Evolutionary conservation across 176 grass and related monocot species (phyloP), one percentile per base, ranked within the genome.

Genomic region (Neostapfia colusana): DNA sequence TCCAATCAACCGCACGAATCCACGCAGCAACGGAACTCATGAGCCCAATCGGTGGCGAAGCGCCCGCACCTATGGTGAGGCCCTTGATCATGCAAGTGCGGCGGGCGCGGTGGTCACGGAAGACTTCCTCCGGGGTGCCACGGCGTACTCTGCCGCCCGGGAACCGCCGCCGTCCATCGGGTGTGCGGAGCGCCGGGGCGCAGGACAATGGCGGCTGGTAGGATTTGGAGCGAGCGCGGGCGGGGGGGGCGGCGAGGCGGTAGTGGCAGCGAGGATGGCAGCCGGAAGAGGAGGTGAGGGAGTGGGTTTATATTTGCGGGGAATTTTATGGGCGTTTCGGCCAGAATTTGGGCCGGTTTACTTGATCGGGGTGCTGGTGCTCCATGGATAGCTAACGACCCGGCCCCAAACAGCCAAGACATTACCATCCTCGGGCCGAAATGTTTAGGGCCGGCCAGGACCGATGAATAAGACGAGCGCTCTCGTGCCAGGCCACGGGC

Each of bases 1-100:
- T 26, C 79, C 48, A 70, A 51, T 88, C 67, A 86, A 42, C 42
- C 63, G 46, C 66, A 59, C 68, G 45, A 86, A 75, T 74, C 82
- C 67, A 20, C 36, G 12, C 12, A 48, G 8, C 9, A 43, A 28
- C 4, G 17, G 3, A 70, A 67, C 42, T 21, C 54, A 12, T 43
- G 28, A 66, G 40, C 28, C 37, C 77, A 83, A 69, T 65, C 68
- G 34, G 23, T 39, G 20, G 43, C 39, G 28, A 44, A 44, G 63
- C 28, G 45, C 28, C 76, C 67, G 66, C 61, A 97, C 93, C 93
- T 8, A 81, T 79, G 79, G 93, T 97, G 61, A 97, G 93, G 27
- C 90, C 93, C 75, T 88, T 97, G 83, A 97, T 90, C 87, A 97
- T 97, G 72, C 93, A 90, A 48, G 90, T 88, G 81, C 93, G 93